Base-by-base conservation (phyloP, 2,329 filamentous ascomycete genomes). In the Microcyclosporella mali region DNA sequence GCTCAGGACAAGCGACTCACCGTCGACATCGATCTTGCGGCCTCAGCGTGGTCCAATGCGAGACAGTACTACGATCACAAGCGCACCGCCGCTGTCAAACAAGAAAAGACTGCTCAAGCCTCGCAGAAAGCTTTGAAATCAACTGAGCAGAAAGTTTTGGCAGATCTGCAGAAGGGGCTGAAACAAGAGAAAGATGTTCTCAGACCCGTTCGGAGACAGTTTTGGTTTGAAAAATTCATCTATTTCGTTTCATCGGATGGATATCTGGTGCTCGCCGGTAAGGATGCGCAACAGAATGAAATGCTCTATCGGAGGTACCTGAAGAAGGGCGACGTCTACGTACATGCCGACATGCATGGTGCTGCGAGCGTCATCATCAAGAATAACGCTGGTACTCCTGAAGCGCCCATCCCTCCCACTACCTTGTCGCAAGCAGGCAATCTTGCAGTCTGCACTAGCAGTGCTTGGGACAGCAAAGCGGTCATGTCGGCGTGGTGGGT, bases 401-500 rank as follows among this genome's bases (percentile, higher is more conserved):
- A 94, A 63, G 85, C 86, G 1, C 88, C 89, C 0, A 90, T 98
- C 18, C 88, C 92, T 2, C 92, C 92, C 0, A 86, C 87, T 1
- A 97, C 92, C 0, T 69, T 98, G 2, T 84, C 87, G 0, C 92
- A 98, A 67, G 92, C 92, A 3, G 92, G 92, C 0, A 83, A 82
- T 33, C 69, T 95, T 21, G 82, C 84, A 0, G 85, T 98, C 4
- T 87, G 86, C 49, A 85, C 86, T 7, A 95, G 88, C 1, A 83
- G 74, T 43, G 92, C 90, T 0, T 98, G 92, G 92, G 92, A 97
- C 47, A 90, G 86, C 1, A 98, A 98, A 65, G 90, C 90, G 7
- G 80, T 88, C 12, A 94, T 97, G 85, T 84, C 85, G 14, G 89
- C 90, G 7, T 98, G 87, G 84, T 98, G 92, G 92, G 90, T 94